Evolutionary conservation across 768 basidiomycete species (phyloP), one percentile per base, ranked within the genome.

Genomic region (Podaxis sp.): DNA sequence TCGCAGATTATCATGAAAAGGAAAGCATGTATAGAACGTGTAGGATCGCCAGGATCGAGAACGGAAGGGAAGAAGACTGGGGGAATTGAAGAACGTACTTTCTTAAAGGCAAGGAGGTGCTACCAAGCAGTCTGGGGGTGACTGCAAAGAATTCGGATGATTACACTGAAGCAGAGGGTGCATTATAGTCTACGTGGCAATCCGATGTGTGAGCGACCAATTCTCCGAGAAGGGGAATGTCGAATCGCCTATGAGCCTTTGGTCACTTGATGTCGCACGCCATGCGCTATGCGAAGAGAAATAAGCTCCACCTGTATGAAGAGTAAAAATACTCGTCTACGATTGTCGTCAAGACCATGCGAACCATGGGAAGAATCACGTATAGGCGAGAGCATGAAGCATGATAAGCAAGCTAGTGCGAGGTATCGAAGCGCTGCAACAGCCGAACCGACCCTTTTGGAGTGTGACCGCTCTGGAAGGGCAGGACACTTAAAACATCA

Each of bases 181-280:
- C 61, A 63, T 56, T 71, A 69, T 71, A 72, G 64, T 52, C 68
- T 74, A 74, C 72, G 72, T 76, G 75, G 74, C 70, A 71, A 65
- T 36, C 65, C 68, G 70, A 72, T 70, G 73, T 74, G 71, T 71
- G 73, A 68, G 69, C 72, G 73, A 71, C 68, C 66, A 68, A 73
- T 68, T 69, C 66, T 69, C 73, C 65, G 66, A 59, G 64, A 69
- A 64, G 65, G 59, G 65, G 66, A 64, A 64, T 44, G 65, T 67
- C 67, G 66, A 68, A 68, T 68, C 66, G 64, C 64, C 61, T 68
- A 63, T 61, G 62, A 67, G 56, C 54, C 46, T 64, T 42, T 66
- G 66, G 73, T 75, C 76, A 77, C 68, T 76, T 75, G 75, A 75
- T 46, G 15, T 66, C 65, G 56, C 65, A 69, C 66, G 65, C 69